Evolutionary conservation across 176 grass and related monocot species (phyloP).

Genomic region (Alloteropsis semialata): DNA sequence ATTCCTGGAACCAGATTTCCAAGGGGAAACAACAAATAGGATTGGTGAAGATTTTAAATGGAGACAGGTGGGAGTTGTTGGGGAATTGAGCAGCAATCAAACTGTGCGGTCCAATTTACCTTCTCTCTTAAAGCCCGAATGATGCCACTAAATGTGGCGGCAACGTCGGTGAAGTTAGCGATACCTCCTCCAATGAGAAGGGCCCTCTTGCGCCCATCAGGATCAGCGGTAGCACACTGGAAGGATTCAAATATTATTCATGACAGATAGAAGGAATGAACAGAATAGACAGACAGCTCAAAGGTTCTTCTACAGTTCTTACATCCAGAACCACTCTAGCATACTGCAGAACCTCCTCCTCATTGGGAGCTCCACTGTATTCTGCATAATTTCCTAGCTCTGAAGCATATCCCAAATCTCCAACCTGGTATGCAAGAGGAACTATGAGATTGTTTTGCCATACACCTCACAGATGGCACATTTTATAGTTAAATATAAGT

Average conservation of each 20-base stretch:
- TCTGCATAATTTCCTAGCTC: conserved; percentile 97
- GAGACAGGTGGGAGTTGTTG: conserved; percentile 10
- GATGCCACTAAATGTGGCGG: conserved; percentile 89
- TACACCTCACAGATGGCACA: background rate
- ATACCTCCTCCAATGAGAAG: conserved; percentile 95
- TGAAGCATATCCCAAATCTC: conserved; percentile 89
- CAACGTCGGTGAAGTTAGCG: conserved; percentile 96
- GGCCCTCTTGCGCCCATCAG: conserved; percentile 89
- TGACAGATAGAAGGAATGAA: background rate
- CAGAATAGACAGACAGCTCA: background rate
- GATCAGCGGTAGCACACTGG: conserved; percentile 80
- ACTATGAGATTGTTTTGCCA: background rate
- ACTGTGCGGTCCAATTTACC: conserved; percentile 26
- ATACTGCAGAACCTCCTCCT: conserved; percentile 94
- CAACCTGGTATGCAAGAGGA: conserved; percentile 61
- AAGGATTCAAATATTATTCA: background rate
- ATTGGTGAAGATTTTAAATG: conserved; percentile 36
- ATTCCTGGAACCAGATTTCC: conserved; percentile 54
- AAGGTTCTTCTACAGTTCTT: conserved; percentile 20
- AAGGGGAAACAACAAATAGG: background rate
- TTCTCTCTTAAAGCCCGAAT: conserved; percentile 95
- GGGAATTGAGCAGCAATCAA: conserved; percentile 17
- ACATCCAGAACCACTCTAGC: conserved; percentile 95
- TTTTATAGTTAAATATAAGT: background rate
- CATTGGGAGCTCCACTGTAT: conserved; percentile 95